These are phyloP conservation scores for Lotmaria passim DNA, from an alignment of 208 protist species.

Conservation along the genomic window DNA sequence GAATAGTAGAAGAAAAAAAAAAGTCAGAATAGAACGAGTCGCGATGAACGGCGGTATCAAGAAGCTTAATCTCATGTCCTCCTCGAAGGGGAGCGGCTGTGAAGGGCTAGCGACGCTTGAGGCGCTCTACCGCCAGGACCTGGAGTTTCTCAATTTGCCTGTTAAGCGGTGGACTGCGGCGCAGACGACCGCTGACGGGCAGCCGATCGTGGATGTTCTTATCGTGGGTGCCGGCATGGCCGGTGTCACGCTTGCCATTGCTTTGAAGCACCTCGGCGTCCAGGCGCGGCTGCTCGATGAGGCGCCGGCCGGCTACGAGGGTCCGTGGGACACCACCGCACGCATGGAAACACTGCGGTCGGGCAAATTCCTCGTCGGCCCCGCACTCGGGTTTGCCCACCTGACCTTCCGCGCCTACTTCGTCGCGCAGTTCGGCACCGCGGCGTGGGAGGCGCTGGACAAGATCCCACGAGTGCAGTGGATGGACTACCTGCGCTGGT, in stretches of 20 bases:
- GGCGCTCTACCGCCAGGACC: constrained; percentile 20
- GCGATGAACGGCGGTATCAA: constrained; percentile 7
- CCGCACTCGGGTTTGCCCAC: constrained; percentile 16
- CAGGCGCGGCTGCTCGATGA: constrained; percentile 7
- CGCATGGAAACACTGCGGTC: constrained; percentile 30
- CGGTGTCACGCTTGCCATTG: constrained; percentile 10
- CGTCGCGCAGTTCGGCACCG: constrained; percentile 10
- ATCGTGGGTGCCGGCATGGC: constrained; percentile 23
- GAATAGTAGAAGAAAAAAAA: too few relatives aligned
- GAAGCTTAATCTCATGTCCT: neutral
- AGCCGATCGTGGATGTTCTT: constrained; percentile 20
- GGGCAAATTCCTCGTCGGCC: constrained; percentile 18
- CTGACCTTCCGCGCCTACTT: constrained; percentile 22
- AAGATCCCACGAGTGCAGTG: constrained; percentile 24
- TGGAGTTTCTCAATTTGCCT: constrained; percentile 13
- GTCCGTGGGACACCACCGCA: constrained; percentile 29
- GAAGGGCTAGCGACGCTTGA: constrained; percentile 9
- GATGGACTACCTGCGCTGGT: constrained; percentile 27
- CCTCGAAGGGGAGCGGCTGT: neutral
- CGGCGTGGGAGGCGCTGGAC: constrained; percentile 18
- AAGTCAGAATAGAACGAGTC: too few relatives aligned
- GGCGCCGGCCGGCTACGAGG: constrained; percentile 18
- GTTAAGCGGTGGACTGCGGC: constrained; percentile 10
- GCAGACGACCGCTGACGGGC: constrained; percentile 10
- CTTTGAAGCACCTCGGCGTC: constrained; percentile 16